These are phyloP conservation scores for Podospora tetraspora DNA, from an alignment of 495 filamentous ascomycete genomes.

Conservation along the genomic window DNA sequence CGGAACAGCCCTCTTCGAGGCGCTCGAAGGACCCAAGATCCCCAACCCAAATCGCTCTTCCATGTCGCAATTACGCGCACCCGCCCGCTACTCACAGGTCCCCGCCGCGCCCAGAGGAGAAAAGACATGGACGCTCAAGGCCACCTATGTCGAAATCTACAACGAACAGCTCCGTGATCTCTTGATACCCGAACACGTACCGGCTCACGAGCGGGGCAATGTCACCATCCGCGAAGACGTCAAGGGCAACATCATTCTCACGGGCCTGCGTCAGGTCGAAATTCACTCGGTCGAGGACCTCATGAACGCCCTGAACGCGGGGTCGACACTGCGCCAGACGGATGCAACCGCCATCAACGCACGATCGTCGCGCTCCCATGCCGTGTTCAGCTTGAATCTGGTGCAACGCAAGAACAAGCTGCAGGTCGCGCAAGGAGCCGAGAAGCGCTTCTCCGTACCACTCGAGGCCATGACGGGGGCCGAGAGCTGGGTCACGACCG, in stretches of 20 bases:
- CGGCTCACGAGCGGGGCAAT: conserved; percentile 59
- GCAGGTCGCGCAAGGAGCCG: conserved; percentile 47
- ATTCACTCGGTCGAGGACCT: conserved; percentile 93
- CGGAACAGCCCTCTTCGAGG: conserved; percentile 80
- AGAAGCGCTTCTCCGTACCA: conserved; percentile 89
- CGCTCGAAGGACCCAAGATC: conserved; percentile 57
- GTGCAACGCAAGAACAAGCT: conserved; percentile 73
- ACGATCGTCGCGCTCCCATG: conserved; percentile 96
- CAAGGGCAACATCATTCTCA: conserved; percentile 93
- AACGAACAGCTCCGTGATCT: conserved; percentile 94
- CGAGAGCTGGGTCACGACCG: conserved; percentile 71
- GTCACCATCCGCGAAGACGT: conserved; percentile 89
- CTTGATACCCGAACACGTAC: conserved; percentile 69
- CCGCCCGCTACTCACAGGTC: conserved; percentile 67
- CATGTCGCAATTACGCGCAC: conserved; percentile 75
- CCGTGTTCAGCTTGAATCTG: conserved; percentile 93
- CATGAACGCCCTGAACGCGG: conserved; percentile 80
- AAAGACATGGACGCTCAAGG: conserved; percentile 88
- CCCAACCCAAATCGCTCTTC: conserved; percentile 52
- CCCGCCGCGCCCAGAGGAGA: conserved; percentile 43
- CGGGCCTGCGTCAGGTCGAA: conserved; percentile 78
- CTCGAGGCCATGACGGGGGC: conserved; percentile 68
- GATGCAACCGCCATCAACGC: conserved; percentile 99
- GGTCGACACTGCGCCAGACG: conserved; percentile 91
- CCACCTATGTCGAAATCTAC: conserved; percentile 99